Conservation (phyloP, 768 basidiomycete species). For the Podaxis sp. region DNA sequence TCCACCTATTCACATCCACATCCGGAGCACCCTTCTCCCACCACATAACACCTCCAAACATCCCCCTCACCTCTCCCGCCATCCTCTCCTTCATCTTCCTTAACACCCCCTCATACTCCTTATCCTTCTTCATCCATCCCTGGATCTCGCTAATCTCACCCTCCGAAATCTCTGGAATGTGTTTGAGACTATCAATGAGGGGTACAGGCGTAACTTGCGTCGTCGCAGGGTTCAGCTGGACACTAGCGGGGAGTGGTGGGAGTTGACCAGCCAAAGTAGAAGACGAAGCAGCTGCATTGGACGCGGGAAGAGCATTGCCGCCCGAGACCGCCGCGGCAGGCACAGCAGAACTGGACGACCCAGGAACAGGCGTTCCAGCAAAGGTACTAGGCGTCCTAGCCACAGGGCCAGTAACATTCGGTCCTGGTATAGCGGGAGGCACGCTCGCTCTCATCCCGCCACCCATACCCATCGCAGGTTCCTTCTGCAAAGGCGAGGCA, state of each 20-base stretch:
- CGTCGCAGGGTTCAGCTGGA: constrained; percentile 47
- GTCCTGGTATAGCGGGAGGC: constrained; percentile 2
- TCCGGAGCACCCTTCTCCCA: constrained; percentile 55
- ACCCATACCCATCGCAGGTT: constrained; percentile 9
- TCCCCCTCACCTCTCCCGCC: constrained; percentile 43
- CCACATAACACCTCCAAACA: constrained; percentile 46
- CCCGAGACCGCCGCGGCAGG: neutral
- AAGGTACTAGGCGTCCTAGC: neutral
- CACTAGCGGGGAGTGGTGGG: constrained; percentile 37
- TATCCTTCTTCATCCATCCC: constrained; percentile 62
- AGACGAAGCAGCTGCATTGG: constrained; percentile 6
- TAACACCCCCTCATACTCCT: constrained; percentile 47
- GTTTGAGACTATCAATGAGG: constrained; percentile 41
- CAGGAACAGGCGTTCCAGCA: constrained; percentile 4
- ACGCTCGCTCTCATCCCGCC: constrained; percentile 7
- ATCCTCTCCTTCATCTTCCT: constrained; percentile 49
- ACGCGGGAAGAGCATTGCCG: constrained; percentile 1
- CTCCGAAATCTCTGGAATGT: constrained; percentile 49
- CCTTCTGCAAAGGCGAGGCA: constrained; percentile 2
- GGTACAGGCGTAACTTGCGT: constrained; percentile 64
- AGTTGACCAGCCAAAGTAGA: constrained; percentile 14
- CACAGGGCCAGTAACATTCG: constrained; percentile 1
- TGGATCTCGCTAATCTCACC: constrained; percentile 51
- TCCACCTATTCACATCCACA: constrained; percentile 31
- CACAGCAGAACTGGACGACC: neutral